A percentile compares a stretch with the other conserved stretches of the same genome.
Conservation (phyloP, 169 alveolate species). For the Blepharisma undulans region DNA sequence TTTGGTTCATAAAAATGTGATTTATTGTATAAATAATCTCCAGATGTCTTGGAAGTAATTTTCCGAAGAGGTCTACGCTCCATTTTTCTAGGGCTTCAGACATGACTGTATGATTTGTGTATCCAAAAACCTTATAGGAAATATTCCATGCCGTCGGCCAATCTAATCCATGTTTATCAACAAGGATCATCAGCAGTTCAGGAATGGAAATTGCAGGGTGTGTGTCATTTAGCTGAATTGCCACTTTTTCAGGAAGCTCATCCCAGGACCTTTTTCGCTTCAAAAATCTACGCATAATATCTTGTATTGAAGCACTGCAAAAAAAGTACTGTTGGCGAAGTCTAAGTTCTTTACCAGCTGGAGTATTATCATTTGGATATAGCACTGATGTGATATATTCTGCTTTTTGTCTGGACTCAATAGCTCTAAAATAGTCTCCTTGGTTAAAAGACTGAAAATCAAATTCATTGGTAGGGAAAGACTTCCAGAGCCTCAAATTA, state of each 20-base stretch:
- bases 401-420: conserved; percentile 91
- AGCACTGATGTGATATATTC: conserved; percentile 93
- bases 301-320: conserved; percentile 93
- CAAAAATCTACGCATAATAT: conserved; percentile 86
- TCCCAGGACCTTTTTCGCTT: conserved; percentile 86
- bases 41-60: conserved; percentile 91
- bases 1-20: conserved; percentile 85
- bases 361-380: conserved; percentile 94
- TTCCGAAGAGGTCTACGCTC: conserved; percentile 90
- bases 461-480: conserved; percentile 90
- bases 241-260: conserved; percentile 87
- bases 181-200: conserved; percentile 92
- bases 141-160: conserved; percentile 92
- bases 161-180: conserved; percentile 89
- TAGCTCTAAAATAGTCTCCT: conserved; percentile 90
- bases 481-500: conserved; percentile 92
- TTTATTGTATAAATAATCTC: conserved; percentile 90
- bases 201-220: conserved; percentile 95
- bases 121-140: conserved; percentile 78
- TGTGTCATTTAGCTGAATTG: conserved; percentile 93
- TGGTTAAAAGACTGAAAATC: conserved; percentile 90
- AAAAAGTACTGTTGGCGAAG: conserved; percentile 93
- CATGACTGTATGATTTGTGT: conserved; percentile 95
- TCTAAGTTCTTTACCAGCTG: conserved; percentile 93
- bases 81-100: conserved; percentile 97